Percentiles rank a stretch among this genome's conserved stretches.
phyloP scores from a whole-genome alignment of 495 filamentous ascomycete species.

The Zalerion maritima region DNA sequence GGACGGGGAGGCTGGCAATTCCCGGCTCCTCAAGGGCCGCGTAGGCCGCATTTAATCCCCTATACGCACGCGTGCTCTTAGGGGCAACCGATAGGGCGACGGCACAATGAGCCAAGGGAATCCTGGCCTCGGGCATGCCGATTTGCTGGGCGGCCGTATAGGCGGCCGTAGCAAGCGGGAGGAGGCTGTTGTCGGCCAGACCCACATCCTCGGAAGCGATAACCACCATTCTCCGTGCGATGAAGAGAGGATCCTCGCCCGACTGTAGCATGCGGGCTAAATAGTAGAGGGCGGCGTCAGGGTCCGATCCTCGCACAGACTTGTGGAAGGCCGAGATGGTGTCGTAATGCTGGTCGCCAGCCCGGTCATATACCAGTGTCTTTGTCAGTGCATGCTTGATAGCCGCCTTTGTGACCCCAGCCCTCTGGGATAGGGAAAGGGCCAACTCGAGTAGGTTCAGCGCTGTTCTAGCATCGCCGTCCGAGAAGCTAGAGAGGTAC shows the following conservation, averaged over 20 bases:
- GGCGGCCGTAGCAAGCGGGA: constrained; percentile 69
- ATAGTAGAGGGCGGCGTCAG: constrained; percentile 86
- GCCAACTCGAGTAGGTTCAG: constrained; percentile 86
- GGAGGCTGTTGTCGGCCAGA: constrained; percentile 73
- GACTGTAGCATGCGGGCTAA: constrained; percentile 91
- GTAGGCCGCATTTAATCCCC: constrained; percentile 65
- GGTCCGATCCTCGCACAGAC: constrained; percentile 70
- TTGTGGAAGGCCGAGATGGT: constrained; percentile 97
- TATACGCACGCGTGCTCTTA: constrained; percentile 77
- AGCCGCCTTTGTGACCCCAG: constrained; percentile 39
- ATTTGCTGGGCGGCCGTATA: constrained; percentile 79
- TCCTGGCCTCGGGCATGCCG: constrained; percentile 86
- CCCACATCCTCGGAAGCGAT: constrained; percentile 88
- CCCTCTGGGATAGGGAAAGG: constrained; percentile 36
- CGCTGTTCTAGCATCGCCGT: constrained; percentile 84
- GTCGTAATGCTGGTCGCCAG: constrained; percentile 91
- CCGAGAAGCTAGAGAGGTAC: constrained; percentile 73
- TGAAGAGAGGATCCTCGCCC: constrained; percentile 85
- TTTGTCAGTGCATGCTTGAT: constrained; percentile 73
- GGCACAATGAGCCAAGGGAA: constrained; percentile 76
- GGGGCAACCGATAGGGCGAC: constrained; percentile 69
- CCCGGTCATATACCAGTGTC: constrained; percentile 86
- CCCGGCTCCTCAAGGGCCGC: constrained; percentile 63
- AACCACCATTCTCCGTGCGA: constrained; percentile 82
- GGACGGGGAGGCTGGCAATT: constrained; percentile 62